These are phyloP conservation scores for Vigna unguiculata DNA, from an alignment of 306 rosid species.

Conservation along the genomic window DNA sequence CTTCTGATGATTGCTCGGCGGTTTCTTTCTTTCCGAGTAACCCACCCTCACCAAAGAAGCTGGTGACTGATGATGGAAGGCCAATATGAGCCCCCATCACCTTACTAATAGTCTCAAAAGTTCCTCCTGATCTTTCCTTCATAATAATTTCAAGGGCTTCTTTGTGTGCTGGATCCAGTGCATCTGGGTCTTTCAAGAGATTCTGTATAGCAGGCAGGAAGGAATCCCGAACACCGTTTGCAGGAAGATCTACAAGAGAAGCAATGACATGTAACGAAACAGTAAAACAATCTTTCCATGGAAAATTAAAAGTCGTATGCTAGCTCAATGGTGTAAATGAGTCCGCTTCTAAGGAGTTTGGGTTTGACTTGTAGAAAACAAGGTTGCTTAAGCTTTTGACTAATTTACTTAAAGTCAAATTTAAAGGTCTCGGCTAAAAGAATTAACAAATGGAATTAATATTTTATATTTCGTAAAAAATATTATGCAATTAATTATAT, in stretches of 20 bases:
- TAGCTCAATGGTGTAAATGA: neutral
- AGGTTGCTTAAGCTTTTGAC: neutral
- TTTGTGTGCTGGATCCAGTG: constrained; percentile 97
- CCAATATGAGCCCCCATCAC: constrained; percentile 95
- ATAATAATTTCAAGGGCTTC: constrained; percentile 96
- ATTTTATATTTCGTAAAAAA: neutral
- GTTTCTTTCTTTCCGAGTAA: constrained; percentile 81
- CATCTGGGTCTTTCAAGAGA: constrained; percentile 75
- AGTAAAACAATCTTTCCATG: constrained; percentile 5
- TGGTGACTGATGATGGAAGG: constrained; percentile 81
- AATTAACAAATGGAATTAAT: neutral
- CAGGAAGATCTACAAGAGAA: constrained; percentile 72
- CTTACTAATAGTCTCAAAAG: constrained; percentile 85
- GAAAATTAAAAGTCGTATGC: constrained; percentile 18
- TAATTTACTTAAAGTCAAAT: neutral
- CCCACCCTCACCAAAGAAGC: constrained; percentile 91
- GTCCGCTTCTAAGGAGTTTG: neutral
- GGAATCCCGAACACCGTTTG: constrained; percentile 72
- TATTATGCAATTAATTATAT: neutral
- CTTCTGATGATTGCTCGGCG: constrained; percentile 54
- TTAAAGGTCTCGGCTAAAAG: neutral
- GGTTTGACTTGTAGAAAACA: neutral
- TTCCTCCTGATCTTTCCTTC: constrained; percentile 97
- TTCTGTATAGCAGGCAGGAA: constrained; percentile 90
- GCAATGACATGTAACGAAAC: constrained; percentile 8